These are phyloP conservation scores for Beta vulgaris DNA, from an alignment of 148 eudicot species.

Conservation along the genomic window DNA sequence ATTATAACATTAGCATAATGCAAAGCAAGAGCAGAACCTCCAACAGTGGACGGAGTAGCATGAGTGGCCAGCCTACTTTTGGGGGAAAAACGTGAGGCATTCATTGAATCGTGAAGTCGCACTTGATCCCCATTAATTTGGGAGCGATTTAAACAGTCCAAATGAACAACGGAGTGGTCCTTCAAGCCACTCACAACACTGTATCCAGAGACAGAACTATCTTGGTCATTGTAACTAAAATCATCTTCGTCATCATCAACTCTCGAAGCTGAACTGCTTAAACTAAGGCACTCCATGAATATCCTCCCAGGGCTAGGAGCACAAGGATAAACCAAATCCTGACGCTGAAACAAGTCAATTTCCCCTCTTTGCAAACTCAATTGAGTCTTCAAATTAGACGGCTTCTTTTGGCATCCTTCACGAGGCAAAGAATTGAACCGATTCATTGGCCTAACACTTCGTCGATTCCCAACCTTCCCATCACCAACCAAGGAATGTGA, in stretches of 20 bases:
- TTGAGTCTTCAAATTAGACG: conserved; percentile 27
- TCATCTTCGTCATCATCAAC: conserved; percentile 53
- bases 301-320: conserved; percentile 82
- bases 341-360: conserved; percentile 37
- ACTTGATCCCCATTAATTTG: conserved; percentile 35
- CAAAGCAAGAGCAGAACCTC: conserved; percentile 88
- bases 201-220: conserved; percentile 46
- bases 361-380: conserved; percentile 36
- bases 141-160: conserved; percentile 31
- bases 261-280: conserved; percentile 63
- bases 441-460: not conserved
- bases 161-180: conserved; percentile 35
- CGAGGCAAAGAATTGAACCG: conserved; percentile 35
- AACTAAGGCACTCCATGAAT: conserved; percentile 81
- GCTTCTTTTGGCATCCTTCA: conserved; percentile 36
- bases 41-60: conserved; percentile 66
- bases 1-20: conserved; percentile 88
- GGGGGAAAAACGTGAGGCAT: conserved; percentile 35
- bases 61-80: conserved; percentile 51
- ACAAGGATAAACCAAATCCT: conserved; percentile 60
- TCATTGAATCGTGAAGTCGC: conserved; percentile 23
- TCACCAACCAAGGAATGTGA: conserved; percentile 23
- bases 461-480: conserved; percentile 17
- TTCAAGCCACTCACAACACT: conserved; percentile 38
- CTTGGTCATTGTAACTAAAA: conserved; percentile 36